Percentiles rank a stretch among this genome's conserved stretches.
Evolutionary conservation across 495 filamentous ascomycete species (phyloP).

Genomic region (Echria macrotheca): DNA sequence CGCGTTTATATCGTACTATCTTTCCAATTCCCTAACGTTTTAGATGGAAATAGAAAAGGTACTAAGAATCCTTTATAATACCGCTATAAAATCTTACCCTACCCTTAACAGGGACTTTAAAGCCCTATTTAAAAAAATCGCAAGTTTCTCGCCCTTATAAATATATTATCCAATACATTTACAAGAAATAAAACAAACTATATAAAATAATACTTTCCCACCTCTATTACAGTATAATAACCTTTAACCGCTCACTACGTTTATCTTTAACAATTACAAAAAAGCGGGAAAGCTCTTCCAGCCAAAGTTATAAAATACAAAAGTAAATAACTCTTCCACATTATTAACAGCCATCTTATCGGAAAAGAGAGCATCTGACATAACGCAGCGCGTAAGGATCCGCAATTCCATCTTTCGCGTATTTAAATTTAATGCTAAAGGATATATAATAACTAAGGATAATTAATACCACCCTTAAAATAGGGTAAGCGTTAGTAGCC

Average conservation of each 20-base stretch:
- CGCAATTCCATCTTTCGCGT: constrained; percentile 45
- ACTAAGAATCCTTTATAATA: constrained; percentile 43
- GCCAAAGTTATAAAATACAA: neutral
- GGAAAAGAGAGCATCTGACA: neutral
- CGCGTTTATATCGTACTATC: constrained; percentile 53
- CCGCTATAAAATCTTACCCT: constrained; percentile 47
- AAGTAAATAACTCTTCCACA: too few species aligned
- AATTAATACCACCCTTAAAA: constrained; percentile 17
- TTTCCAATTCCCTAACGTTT: constrained; percentile 52
- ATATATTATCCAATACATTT: constrained; percentile 22
- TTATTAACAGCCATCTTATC: neutral
- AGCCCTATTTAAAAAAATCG: constrained; percentile 39
- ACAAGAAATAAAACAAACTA: constrained; percentile 23
- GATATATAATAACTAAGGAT: constrained; percentile 34
- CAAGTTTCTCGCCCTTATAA: constrained; percentile 46
- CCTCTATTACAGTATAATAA: constrained; percentile 48
- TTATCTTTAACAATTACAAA: constrained; percentile 40
- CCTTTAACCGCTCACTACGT: constrained; percentile 36
- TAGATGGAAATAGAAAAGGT: constrained; percentile 60
- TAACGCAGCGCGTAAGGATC: constrained; percentile 40
- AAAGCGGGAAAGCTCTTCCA: constrained; percentile 17
- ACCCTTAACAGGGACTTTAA: constrained; percentile 36
- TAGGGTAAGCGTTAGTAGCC: constrained; percentile 1
- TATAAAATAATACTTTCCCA: constrained; percentile 27
- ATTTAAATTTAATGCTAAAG: constrained; percentile 50